phyloP scores from a whole-genome alignment of 192 early-diverging fungal species.

The Haplosporangium gracile region DNA sequence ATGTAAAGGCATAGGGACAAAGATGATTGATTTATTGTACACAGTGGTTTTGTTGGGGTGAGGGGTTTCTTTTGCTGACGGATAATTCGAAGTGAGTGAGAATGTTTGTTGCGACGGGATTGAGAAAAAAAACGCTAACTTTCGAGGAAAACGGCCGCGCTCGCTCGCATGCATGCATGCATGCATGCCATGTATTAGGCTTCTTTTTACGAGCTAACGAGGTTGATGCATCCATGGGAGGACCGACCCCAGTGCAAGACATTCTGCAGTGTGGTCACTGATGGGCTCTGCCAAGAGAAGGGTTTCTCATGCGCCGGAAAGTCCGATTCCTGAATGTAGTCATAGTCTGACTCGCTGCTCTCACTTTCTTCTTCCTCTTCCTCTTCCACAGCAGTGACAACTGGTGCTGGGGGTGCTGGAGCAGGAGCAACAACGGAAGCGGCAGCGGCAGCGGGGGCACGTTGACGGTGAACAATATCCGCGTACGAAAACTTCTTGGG shows the following conservation, averaged over 20 bases:
- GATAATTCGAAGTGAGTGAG: background rate
- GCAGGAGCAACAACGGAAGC: background rate
- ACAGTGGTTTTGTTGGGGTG: background rate
- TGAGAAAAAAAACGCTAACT: background rate
- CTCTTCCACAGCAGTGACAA: background rate
- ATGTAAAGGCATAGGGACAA: background rate
- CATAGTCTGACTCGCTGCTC: constrained; percentile 12
- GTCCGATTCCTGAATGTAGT: background rate
- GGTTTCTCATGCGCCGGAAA: constrained; percentile 11
- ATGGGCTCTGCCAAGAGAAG: constrained; percentile 25
- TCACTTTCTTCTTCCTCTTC: background rate
- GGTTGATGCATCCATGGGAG: constrained; percentile 38
- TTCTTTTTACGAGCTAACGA: constrained; percentile 15
- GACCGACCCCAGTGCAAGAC: constrained; percentile 41
- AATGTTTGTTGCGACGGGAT: background rate
- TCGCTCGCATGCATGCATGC: background rate
- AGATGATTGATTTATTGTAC: background rate
- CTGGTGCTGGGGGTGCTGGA: background rate
- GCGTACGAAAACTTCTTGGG: constrained; percentile 39
- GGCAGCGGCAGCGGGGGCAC: background rate
- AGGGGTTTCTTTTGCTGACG: background rate
- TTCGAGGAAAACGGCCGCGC: background rate
- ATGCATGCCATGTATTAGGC: background rate
- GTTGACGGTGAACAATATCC: constrained; percentile 4
- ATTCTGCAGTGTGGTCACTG: constrained; percentile 18